Evolutionary conservation across 768 basidiomycete species (phyloP).

Genomic region (Termitomyces sp.): DNA sequence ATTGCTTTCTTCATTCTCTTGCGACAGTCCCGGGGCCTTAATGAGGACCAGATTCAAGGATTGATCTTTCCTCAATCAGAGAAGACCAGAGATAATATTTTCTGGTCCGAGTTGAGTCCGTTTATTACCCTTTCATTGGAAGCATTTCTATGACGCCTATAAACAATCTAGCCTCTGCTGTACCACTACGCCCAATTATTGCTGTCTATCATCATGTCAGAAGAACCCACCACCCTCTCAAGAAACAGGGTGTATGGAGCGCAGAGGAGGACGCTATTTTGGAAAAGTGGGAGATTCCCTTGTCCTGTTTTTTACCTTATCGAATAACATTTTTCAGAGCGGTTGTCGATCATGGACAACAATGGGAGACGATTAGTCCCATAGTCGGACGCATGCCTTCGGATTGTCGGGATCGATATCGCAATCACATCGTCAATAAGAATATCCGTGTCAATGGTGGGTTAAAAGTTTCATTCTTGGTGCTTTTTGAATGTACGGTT

Average conservation of each 20-base stretch:
- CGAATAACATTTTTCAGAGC: conserved; percentile 44
- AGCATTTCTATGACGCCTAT: background rate
- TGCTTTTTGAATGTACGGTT: background rate
- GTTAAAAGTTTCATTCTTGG: conserved; percentile 9
- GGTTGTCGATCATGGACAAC: conserved; percentile 64
- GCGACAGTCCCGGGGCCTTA: conserved; percentile 46
- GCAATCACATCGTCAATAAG: conserved; percentile 74
- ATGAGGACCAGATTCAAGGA: conserved; percentile 51
- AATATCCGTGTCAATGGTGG: conserved; percentile 59
- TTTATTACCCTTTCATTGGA: conserved; percentile 1
- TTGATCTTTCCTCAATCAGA: conserved; percentile 69
- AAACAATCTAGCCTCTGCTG: conserved; percentile 50
- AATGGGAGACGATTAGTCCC: conserved; percentile 77
- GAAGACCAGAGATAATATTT: conserved; percentile 57
- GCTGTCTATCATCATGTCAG: conserved; percentile 84
- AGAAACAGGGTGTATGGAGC: conserved; percentile 69
- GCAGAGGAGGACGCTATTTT: conserved; percentile 61
- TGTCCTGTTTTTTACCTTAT: background rate
- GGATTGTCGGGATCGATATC: conserved; percentile 83
- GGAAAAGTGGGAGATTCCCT: conserved; percentile 44
- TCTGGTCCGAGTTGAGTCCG: conserved; percentile 83
- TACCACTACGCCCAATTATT: conserved; percentile 75
- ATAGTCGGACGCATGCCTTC: conserved; percentile 71
- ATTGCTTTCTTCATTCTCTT: background rate
- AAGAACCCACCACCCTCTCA: conserved; percentile 64